A percentile compares a stretch with the other conserved stretches of the same genome.
These are phyloP conservation scores for Collybiopsis confluens DNA, from an alignment of 768 basidiomycete species.

Conservation along the genomic window DNA sequence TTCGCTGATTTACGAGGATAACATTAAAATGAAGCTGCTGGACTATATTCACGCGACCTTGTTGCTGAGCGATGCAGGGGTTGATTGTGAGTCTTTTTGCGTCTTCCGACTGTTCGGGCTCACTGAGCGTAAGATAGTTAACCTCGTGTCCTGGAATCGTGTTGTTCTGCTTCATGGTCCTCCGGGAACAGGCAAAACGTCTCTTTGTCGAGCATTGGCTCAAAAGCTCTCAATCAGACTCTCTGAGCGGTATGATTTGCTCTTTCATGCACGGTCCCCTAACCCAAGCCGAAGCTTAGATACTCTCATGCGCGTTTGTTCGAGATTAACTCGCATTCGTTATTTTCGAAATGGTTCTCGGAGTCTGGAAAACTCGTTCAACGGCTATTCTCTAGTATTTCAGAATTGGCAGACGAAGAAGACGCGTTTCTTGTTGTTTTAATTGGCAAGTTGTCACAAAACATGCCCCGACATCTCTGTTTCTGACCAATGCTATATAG, in stretches of 20 bases:
- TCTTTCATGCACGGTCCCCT: not conserved
- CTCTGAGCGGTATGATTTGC: slow-evolving; percentile 60
- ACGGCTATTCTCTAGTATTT: slow-evolving; percentile 82
- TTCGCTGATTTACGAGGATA: slow-evolving; percentile 77
- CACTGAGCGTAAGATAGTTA: slow-evolving; percentile 44
- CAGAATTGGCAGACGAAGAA: slow-evolving; percentile 89
- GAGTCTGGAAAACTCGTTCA: slow-evolving; percentile 99
- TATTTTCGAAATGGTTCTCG: slow-evolving; percentile 99
- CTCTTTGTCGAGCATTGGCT: slow-evolving; percentile 88
- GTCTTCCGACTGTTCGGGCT: slow-evolving; percentile 1
- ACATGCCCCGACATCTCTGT: not conserved
- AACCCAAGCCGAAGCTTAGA: slow-evolving; percentile 32
- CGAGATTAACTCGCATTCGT: slow-evolving; percentile 97
- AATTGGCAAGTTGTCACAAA: slow-evolving; percentile 57
- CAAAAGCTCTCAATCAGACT: slow-evolving; percentile 93
- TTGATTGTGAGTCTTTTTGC: slow-evolving; percentile 59
- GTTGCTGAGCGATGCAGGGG: slow-evolving; percentile 83
- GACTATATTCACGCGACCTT: slow-evolving; percentile 95
- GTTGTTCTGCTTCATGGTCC: slow-evolving; percentile 94
- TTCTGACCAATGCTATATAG: slow-evolving; percentile 36
- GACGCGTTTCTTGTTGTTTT: slow-evolving; percentile 89
- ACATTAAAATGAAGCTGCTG: slow-evolving; percentile 83
- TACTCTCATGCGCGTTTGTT: slow-evolving; percentile 85
- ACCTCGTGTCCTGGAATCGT: slow-evolving; percentile 93
- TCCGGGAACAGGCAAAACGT: slow-evolving; percentile 97